Conservation (phyloP, 2,329 filamentous ascomycete species). For the Penicillium sp. region DNA sequence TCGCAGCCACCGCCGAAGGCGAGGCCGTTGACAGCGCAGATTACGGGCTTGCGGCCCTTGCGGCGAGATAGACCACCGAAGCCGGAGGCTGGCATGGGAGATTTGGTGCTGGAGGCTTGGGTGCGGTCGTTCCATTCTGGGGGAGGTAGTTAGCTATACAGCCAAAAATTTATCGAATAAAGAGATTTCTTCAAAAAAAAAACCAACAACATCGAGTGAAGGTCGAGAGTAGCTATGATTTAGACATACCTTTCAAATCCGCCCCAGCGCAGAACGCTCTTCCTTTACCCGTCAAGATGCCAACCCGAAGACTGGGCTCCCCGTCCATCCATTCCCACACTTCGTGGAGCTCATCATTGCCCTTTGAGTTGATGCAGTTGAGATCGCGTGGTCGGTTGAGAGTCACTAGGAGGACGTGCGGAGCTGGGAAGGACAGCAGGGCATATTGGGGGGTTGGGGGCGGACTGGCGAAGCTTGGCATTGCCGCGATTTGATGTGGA, state of each 20-base stretch:
- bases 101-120: slow-evolving; percentile 13
- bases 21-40: slow-evolving; percentile 74
- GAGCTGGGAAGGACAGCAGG: slow-evolving; percentile 46
- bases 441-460: slow-evolving; percentile 36
- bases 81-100: slow-evolving; percentile 35
- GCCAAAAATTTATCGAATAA: too few species aligned
- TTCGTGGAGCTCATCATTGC: slow-evolving; percentile 45
- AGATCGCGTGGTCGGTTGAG: slow-evolving; percentile 47
- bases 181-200: too few species aligned
- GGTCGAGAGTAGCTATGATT: neutral
- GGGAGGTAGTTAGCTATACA: neutral
- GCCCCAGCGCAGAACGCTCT: slow-evolving; percentile 50
- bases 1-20: slow-evolving; percentile 77
- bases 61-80: slow-evolving; percentile 50
- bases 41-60: slow-evolving; percentile 65
- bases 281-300: slow-evolving; percentile 45
- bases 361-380: slow-evolving; percentile 49
- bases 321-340: slow-evolving; percentile 51
- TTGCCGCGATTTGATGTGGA: slow-evolving; percentile 11
- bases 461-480: slow-evolving; percentile 32
- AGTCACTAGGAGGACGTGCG: slow-evolving; percentile 51
- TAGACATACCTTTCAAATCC: slow-evolving; percentile 44
- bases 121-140: slow-evolving; percentile 39
- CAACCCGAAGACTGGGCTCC: slow-evolving; percentile 45
- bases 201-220: neutral